Conservation (phyloP, 1,284 basidiomycete genomes). For the Cerioporus squamosus region DNA sequence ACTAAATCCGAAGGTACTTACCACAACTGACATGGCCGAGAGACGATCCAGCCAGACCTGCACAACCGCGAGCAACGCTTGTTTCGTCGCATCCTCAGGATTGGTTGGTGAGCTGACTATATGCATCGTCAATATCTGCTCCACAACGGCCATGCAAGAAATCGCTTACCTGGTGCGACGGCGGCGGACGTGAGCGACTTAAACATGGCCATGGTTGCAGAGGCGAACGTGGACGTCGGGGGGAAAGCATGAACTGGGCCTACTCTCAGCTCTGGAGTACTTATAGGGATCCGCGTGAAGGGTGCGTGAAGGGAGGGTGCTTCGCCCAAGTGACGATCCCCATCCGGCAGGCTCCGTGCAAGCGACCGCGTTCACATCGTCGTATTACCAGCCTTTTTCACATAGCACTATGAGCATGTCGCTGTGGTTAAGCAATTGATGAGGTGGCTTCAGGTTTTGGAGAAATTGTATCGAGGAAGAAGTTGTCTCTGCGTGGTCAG, state of each 20-base stretch:
- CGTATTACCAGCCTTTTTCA: too few species aligned
- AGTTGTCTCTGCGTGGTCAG: too few species aligned
- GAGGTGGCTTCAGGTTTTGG: too few species aligned
- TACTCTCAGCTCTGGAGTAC: background rate
- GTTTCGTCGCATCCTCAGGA: slow-evolving; percentile 31
- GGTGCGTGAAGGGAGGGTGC: background rate
- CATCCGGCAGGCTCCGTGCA: background rate
- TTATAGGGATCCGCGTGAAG: background rate
- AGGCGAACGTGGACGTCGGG: background rate
- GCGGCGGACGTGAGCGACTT: background rate
- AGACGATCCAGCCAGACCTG: slow-evolving; percentile 38
- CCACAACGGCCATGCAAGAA: background rate
- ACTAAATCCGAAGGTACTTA: slow-evolving; percentile 14
- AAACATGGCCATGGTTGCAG: background rate
- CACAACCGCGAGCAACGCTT: slow-evolving; percentile 31
- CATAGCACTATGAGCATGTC: too few species aligned
- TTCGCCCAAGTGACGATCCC: background rate
- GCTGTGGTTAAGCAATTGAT: too few species aligned
- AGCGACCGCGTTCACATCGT: background rate
- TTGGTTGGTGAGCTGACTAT: slow-evolving; percentile 30
- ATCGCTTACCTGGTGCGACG: background rate
- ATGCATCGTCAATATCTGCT: background rate
- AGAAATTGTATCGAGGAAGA: too few species aligned
- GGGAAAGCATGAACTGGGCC: background rate
- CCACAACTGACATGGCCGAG: slow-evolving; percentile 35